Evolutionary conservation across 2,329 filamentous ascomycete species (phyloP).

Genomic region (Ophiostoma tasmaniense): DNA sequence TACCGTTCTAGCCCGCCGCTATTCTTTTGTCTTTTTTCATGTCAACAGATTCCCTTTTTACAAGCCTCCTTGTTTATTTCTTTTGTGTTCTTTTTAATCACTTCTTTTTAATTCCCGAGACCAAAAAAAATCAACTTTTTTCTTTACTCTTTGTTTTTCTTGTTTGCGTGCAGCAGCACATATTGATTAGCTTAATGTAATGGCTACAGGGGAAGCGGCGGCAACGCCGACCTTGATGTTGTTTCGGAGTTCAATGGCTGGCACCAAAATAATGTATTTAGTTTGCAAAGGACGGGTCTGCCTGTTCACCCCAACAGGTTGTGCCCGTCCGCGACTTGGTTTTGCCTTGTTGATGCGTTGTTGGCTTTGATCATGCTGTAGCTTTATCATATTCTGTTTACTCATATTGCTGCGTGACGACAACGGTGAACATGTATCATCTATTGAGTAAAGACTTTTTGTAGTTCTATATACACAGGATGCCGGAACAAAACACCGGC

Average conservation of each 20-base stretch:
- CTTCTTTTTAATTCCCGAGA: conserved; percentile 35
- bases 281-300: conserved; percentile 6
- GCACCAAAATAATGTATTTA: conserved; percentile 10
- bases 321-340: conserved; percentile 4
- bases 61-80: conserved; percentile 35
- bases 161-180: conserved; percentile 11
- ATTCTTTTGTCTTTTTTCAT: conserved; percentile 32
- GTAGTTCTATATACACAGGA: conserved; percentile 11
- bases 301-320: background rate
- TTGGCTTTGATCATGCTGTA: conserved; percentile 5
- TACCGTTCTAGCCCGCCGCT: conserved; percentile 51
- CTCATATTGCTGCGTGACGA: background rate
- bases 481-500: background rate
- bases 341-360: conserved; percentile 11
- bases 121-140: conserved; percentile 21
- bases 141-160: conserved; percentile 6
- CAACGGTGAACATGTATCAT: background rate
- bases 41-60: conserved; percentile 33
- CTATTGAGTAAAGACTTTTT: conserved; percentile 11
- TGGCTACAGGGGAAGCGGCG: background rate
- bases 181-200: conserved; percentile 7
- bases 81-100: conserved; percentile 36
- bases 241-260: conserved; percentile 13
- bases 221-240: background rate
- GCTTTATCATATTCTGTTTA: conserved; percentile 3